Evolutionary conservation across 106 monocot genomes (phyloP), one percentile per base, ranked within the genome.

Genomic region (Cymbidium sinense): DNA sequence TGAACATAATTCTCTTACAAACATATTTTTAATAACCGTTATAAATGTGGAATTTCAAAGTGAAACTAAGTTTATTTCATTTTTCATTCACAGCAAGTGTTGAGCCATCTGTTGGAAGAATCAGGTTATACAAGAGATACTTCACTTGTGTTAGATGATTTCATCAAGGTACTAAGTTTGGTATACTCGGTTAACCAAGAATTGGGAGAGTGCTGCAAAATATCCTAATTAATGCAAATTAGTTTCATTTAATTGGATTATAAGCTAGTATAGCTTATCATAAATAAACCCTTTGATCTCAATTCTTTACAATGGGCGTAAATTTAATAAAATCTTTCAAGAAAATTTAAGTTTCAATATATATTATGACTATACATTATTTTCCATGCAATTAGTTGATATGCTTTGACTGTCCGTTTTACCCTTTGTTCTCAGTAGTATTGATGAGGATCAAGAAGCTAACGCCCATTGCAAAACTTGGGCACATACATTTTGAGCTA

Each of bases 51-150:
- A 21, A 33, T 69, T 31, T 34, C 31, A 69, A 3, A 69, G 34
- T 34, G 29, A 31, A 34, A 34, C 34, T 17, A 21, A 39, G 7
- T 5, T 71, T n/a, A 71, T 39, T 39, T 71, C 35, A 29, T 43
- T 69, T 70, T 78, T 25, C 18, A 7, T 77, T 74, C 65, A 21
- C 86, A 91, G 89, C 80, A 87, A 88, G 88, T 86, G 25, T 51
- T 91, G 83, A 82, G 69, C 81, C 82, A 78, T 71, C 47, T 91
- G n/a, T 75, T 91, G 79, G 84, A 91, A 75, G 91, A 91, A 79
- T 88, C 86, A 70, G 91, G 91, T 11, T 89, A 91, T 75, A 61
- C 80, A 50, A 86, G 74, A 69, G 70, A 89, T 75, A 43, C 50
- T 41, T 79, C 85, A 25, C 75, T 91, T 33, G 47, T 80, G 10